Conservation (phyloP, 768 basidiomycete species). For the Sarcodon sp. region DNA sequence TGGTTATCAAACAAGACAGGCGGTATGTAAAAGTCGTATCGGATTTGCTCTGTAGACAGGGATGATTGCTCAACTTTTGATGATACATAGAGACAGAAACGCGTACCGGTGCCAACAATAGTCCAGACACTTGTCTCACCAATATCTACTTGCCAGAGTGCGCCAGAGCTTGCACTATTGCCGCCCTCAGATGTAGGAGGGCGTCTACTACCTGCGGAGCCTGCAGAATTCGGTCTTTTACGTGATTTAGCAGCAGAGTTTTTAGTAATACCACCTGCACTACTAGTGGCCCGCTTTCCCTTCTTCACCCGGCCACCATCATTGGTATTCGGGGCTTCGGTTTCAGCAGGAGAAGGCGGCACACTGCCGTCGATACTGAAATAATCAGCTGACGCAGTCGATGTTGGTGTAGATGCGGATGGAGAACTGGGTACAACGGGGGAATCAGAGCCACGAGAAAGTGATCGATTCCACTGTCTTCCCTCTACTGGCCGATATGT, state of each 20-base stretch:
- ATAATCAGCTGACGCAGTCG: constrained; percentile 23
- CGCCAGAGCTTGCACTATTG: constrained; percentile 61
- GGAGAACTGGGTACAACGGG: constrained; percentile 56
- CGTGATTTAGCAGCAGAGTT: constrained; percentile 44
- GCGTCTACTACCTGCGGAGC: constrained; percentile 23
- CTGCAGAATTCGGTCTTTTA: constrained; percentile 64
- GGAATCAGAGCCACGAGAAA: constrained; percentile 19
- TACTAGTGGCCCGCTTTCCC: constrained; percentile 63
- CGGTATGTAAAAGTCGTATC: constrained; percentile 90
- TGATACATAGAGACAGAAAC: constrained; percentile 9
- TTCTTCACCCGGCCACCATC: constrained; percentile 82
- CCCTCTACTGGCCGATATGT: constrained; percentile 79
- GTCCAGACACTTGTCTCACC: constrained; percentile 94
- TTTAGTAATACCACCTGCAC: constrained; percentile 45
- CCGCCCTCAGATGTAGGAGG: constrained; percentile 49
- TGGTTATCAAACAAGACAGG: constrained; percentile 75
- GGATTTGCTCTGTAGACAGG: constrained; percentile 56
- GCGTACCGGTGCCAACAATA: constrained; percentile 78
- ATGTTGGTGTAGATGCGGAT: constrained; percentile 46
- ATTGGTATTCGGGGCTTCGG: constrained; percentile 55
- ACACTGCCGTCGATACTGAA: constrained; percentile 51
- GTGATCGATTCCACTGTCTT: constrained; percentile 49
- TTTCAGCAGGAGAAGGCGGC: constrained; percentile 53
- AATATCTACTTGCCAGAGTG: constrained; percentile 82
- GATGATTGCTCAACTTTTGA: background rate